Evolutionary conservation across 306 rosid genomes (phyloP).

Genomic region (Acacia acuminata): DNA sequence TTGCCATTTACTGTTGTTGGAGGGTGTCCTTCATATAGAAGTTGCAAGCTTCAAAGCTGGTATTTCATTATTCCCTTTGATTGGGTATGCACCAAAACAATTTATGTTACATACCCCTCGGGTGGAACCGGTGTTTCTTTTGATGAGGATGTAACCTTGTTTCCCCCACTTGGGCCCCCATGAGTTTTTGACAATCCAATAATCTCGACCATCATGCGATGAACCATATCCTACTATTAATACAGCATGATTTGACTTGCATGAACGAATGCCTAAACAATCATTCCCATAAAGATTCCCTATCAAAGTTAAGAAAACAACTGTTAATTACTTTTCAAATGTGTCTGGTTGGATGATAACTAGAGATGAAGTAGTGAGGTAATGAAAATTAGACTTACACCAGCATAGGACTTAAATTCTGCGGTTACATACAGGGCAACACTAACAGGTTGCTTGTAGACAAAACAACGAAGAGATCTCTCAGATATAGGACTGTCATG

Average conservation of each 20-base stretch:
- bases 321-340: too few species aligned
- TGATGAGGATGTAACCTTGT: constrained; percentile 45
- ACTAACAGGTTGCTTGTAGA: constrained; percentile 44
- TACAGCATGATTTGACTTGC: constrained; percentile 48
- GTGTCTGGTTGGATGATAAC: too few species aligned
- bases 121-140: constrained; percentile 42
- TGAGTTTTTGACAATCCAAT: not conserved
- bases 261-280: constrained; percentile 33
- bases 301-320: too few species aligned
- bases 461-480: constrained; percentile 32
- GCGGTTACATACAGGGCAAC: constrained; percentile 33
- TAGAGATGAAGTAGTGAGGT: too few species aligned
- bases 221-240: constrained; percentile 52
- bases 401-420: constrained; percentile 40
- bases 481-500: constrained; percentile 22
- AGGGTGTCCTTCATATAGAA: too few species aligned
- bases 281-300: constrained; percentile 32
- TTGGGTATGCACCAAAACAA: constrained; percentile 57
- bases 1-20: too few species aligned
- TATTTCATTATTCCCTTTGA: not conserved
- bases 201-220: constrained; percentile 27
- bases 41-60: not conserved
- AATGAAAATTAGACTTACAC: constrained; percentile 31
- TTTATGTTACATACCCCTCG: constrained; percentile 52
- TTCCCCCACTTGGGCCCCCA: constrained; percentile 37